Base-by-base conservation (phyloP, 2,329 filamentous ascomycete species). In the Penicillium sp. region DNA sequence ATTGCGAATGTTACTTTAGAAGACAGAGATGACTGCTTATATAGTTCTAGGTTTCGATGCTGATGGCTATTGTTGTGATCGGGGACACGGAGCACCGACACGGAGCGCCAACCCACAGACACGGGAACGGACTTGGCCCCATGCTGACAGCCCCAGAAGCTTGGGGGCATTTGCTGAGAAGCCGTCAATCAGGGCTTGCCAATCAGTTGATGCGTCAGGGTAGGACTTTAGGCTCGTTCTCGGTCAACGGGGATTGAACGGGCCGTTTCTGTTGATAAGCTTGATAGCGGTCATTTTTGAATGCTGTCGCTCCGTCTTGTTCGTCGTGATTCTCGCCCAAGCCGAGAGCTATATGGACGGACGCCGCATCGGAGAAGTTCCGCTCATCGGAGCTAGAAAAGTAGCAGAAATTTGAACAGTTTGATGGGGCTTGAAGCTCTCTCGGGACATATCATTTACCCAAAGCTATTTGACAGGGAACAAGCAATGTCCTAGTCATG, bases 71-170 rank as follows among this genome's bases (percentile, higher is more conserved):
- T 54, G n/a, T 36, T 46, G 14, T 54, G 40, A 46, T 46, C 41
- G 51, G 51, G 3, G 41, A 41, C 31, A 54, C 51, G 51, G 51
- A 46, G 40, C 39, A 10, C 40, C 40, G 33, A 54, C 51, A 36
- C 51, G 37, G 51, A 35, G 16, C 18, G 11, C 18, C 11, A 19
- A 46, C 27, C 31, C 47, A 7, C 18, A 50, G 49, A 51, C 49
- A 51, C 22, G 31, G 35, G 36, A 37, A 51, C 22, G 33, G 36
- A 37, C 22, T 19, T 11, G 18, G 19, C 18, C 33, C n/a, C 49
- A 27, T 24, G 47, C 33, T 37, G 49, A 51, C 49, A 18, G 35
- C 35, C 36, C 31, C 46, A 35, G 6, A 27, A 49, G 46, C 46
- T 49, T 10, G 7, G 7, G 7, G 27, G n/a, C 16, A 18, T 18